Percentiles rank a stretch among this genome's conserved stretches.
phyloP scores from a whole-genome alignment of 495 filamentous ascomycete genomes.

The Astrothelium macrocarpum region DNA sequence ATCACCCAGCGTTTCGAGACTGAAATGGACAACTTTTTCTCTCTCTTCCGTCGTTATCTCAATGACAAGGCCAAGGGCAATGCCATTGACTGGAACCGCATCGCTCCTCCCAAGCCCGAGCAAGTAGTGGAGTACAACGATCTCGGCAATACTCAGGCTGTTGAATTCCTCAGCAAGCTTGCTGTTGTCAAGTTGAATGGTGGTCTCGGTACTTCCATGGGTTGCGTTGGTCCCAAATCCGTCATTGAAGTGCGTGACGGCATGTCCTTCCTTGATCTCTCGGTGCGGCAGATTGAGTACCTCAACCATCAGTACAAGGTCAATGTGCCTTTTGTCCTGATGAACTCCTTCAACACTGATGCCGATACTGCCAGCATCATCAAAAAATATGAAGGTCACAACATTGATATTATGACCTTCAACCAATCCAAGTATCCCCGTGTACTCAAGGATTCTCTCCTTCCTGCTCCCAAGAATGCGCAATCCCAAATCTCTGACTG shows the following conservation, averaged over 20 bases:
- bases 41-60: constrained; percentile 92
- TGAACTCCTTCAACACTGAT: constrained; percentile 99
- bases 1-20: constrained; percentile 68
- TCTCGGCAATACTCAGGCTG: constrained; percentile 74
- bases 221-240: constrained; percentile 97
- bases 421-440: constrained; percentile 98
- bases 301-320: constrained; percentile 95
- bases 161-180: constrained; percentile 91
- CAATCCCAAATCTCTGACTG: constrained; percentile 88
- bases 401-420: constrained; percentile 98
- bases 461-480: constrained; percentile 85
- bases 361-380: constrained; percentile 97
- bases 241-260: constrained; percentile 99
- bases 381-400: constrained; percentile 99
- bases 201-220: constrained; percentile 99
- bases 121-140: constrained; percentile 92
- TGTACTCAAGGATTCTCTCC: constrained; percentile 94
- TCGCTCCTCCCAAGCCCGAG: constrained; percentile 77
- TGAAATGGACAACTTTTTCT: constrained; percentile 99
- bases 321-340: constrained; percentile 96
- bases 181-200: constrained; percentile 99
- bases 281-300: constrained; percentile 97
- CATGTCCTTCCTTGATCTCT: constrained; percentile 99
- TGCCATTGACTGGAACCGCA: constrained; percentile 85
- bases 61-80: constrained; percentile 99